Conservation (phyloP, 192 early-diverging fungal genomes). For the Backusella circina region DNA sequence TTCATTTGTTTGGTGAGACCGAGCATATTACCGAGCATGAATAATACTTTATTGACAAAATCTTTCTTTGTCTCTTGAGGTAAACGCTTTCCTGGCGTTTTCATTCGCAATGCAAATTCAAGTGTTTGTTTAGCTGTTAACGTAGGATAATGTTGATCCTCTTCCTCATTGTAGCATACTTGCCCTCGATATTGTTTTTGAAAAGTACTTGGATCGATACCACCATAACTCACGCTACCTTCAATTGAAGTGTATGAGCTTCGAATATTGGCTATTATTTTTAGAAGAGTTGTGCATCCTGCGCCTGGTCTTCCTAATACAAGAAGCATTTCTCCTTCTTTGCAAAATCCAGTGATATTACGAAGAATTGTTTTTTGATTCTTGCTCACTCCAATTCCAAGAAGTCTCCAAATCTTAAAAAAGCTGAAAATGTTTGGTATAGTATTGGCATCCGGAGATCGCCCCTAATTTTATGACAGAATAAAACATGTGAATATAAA, state of each 20-base stretch:
- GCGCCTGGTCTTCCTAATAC: conserved; percentile 69
- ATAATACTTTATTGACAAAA: conserved; percentile 44
- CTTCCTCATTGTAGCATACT: conserved; percentile 78
- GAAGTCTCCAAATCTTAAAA: not conserved
- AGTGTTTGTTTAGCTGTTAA: conserved; percentile 76
- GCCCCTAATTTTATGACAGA: not conserved
- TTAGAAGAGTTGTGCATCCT: conserved; percentile 61
- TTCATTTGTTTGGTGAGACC: conserved; percentile 55
- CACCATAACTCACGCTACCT: conserved; percentile 64
- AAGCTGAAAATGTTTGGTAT: not conserved
- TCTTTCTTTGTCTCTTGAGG: conserved; percentile 44
- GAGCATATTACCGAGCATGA: conserved; percentile 47
- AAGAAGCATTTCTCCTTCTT: conserved; percentile 69
- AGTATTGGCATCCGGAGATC: not conserved
- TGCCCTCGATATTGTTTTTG: conserved; percentile 61
- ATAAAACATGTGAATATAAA: not conserved
- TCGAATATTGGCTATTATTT: conserved; percentile 56
- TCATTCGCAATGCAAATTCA: conserved; percentile 73
- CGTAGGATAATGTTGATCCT: conserved; percentile 76
- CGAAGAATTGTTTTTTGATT: conserved; percentile 45
- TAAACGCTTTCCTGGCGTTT: conserved; percentile 55
- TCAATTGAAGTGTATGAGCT: conserved; percentile 44
- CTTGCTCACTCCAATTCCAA: not conserved
- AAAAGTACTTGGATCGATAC: conserved; percentile 58
- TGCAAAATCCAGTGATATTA: conserved; percentile 59